Conservation (phyloP, 108 stramenopile species). For the Nitzschia inconspicua region DNA sequence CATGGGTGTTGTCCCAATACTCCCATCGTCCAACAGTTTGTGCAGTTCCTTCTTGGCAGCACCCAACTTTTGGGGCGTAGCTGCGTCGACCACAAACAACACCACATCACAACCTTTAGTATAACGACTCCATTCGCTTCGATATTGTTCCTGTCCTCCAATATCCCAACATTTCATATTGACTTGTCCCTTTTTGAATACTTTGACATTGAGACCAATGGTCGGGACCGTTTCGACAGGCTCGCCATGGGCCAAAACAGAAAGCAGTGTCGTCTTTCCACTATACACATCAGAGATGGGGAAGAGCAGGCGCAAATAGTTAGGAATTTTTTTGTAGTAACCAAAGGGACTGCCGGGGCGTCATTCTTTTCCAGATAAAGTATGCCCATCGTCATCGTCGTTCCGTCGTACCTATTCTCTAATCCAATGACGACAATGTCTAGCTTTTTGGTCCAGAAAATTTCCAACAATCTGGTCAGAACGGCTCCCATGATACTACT, state of each 20-base stretch:
- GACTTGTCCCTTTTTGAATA: conserved; percentile 85
- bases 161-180: conserved; percentile 99
- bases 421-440: conserved; percentile 96
- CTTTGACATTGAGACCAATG: conserved; percentile 95
- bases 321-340: background rate
- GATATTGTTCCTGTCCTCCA: conserved; percentile 90
- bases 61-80: conserved; percentile 82
- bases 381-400: no score
- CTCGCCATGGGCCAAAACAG: conserved; percentile 90
- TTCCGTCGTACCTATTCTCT: conserved; percentile 69
- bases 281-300: conserved; percentile 16
- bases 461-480: conserved; percentile 66
- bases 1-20: conserved; percentile 85
- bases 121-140: conserved; percentile 92
- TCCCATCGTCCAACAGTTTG: conserved; percentile 90
- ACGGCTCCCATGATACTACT: conserved; percentile 68
- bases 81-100: conserved; percentile 92
- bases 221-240: conserved; percentile 95
- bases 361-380: no score
- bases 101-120: conserved; percentile 95
- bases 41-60: conserved; percentile 93
- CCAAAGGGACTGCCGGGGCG: background rate
- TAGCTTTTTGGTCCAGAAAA: conserved; percentile 95
- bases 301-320: background rate
- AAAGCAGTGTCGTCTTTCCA: conserved; percentile 94